A percentile compares a stretch with the other conserved stretches of the same genome.
These are phyloP conservation scores for Myriangium duriaei DNA, from an alignment of 2,329 filamentous ascomycete genomes.

Conservation along the genomic window DNA sequence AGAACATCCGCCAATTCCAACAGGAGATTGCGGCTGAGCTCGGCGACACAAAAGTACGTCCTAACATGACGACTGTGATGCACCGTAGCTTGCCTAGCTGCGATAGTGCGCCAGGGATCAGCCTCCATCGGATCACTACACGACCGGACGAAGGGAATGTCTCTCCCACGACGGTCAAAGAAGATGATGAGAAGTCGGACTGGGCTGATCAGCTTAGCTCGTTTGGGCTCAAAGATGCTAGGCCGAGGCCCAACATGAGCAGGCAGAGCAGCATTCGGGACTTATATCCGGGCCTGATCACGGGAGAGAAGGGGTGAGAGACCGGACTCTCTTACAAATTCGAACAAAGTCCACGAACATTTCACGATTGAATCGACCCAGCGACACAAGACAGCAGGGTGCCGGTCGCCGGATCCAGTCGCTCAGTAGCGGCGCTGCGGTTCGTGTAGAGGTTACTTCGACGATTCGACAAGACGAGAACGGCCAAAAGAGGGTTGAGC, in stretches of 20 bases:
- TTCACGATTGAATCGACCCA: neutral
- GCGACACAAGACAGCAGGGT: neutral
- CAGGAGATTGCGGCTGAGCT: constrained; percentile 8
- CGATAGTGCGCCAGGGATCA: neutral
- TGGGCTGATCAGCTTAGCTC: neutral
- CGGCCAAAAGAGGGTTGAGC: too few species aligned
- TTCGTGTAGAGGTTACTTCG: too few species aligned
- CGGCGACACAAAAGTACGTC: neutral
- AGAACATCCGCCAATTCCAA: constrained; percentile 7
- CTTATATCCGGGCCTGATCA: constrained; percentile 6
- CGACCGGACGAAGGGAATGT: too few species aligned
- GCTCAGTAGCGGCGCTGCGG: too few species aligned
- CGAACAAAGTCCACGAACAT: neutral
- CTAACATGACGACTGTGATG: neutral
- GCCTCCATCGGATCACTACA: too few species aligned
- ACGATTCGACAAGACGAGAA: too few species aligned
- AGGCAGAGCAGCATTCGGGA: constrained; percentile 8
- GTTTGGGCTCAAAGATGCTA: neutral
- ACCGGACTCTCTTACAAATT: neutral
- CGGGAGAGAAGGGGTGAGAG: constrained; percentile 4
- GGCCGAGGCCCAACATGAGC: constrained; percentile 5
- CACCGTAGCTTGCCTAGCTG: neutral
- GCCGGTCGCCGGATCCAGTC: too few species aligned
- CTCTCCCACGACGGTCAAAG: too few species aligned
- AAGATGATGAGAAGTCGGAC: neutral